Evolutionary conservation across 2,329 filamentous ascomycete genomes (phyloP), one percentile per base, ranked within the genome.

Genomic region (Coleophoma crateriformis): DNA sequence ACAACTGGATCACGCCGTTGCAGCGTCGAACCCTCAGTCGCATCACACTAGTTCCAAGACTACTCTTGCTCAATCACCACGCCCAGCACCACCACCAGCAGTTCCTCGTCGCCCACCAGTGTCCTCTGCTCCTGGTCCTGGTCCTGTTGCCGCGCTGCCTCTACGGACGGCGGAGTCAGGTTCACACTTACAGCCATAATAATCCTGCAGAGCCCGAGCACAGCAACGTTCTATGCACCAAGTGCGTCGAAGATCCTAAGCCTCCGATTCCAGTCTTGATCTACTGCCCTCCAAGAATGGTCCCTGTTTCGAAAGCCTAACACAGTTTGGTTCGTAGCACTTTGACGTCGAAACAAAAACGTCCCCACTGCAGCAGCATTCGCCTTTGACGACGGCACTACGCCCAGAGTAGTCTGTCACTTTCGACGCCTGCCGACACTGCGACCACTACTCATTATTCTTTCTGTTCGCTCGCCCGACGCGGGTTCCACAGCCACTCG

Each of bases 321-420:
- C 42, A 56, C 51, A 50, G 50, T 44, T 50, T 55, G 48, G 45
- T 48, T 35, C 49, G 53, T 33, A 55, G 50, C 54, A 60, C 57
- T 58, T 60, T 50, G 57, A 61, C 61, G 54, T 62, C 58, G 59
- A 62, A 63, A 61, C 60, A 61, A 60, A 55, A 50, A 40, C 51
- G 49, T 55, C 54, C 51, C 54, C 57, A 56, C 57, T 46, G 27
- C 27, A 27, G 47, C 47, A 38, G 42, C 47, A 52, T 57, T 54
- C 48, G 53, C 51, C 50, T 54, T 27, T 27, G 27, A 27, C 27
- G 27, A 27, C 27, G 7, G 8, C 27, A 27, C 27, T 27, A 27
- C 27, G 27, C 27, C 27, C 8, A 27, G 41, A 51, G 48, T 57
- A 61, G 53, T 46, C 52, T 52, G 48, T 50, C 54, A 50, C 47